phyloP scores from a whole-genome alignment of 192 early-diverging fungal species.

The Entomortierella beljakovae region DNA sequence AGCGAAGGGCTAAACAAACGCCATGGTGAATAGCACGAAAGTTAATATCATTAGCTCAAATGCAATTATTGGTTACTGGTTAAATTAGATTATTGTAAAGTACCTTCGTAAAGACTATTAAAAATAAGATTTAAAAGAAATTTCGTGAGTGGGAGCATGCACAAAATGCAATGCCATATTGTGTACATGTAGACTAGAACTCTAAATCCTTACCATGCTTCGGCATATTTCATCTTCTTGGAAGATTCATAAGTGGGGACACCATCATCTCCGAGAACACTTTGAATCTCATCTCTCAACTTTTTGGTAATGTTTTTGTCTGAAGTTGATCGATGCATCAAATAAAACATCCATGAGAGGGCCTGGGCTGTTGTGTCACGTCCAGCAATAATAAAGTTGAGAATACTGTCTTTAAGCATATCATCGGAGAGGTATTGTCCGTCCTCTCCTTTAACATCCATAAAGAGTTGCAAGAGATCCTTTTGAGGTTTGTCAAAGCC shows the following conservation, averaged over 20 bases:
- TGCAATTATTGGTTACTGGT: no score
- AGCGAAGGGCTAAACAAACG: constrained; percentile 69
- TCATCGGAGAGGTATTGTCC: constrained; percentile 52
- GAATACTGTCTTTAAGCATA: constrained; percentile 58
- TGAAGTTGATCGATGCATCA: constrained; percentile 35
- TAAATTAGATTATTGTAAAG: no score
- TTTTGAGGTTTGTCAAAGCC: constrained; percentile 34
- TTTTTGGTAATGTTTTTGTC: constrained; percentile 43
- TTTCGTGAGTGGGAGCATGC: background rate
- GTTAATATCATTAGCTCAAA: background rate
- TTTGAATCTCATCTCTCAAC: constrained; percentile 51
- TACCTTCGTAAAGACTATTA: background rate
- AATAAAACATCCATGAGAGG: constrained; percentile 66
- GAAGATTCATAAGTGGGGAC: constrained; percentile 27
- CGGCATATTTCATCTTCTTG: constrained; percentile 47
- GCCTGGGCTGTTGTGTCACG: constrained; percentile 46
- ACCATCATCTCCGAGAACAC: constrained; percentile 27
- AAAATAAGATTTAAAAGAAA: background rate
- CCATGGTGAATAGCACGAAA: constrained; percentile 13
- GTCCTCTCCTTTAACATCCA: constrained; percentile 54
- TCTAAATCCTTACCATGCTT: constrained; percentile 34
- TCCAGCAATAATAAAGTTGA: constrained; percentile 57
- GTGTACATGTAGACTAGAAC: background rate
- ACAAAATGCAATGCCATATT: no score
- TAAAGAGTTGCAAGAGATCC: constrained; percentile 59